These are phyloP conservation scores for Rosa hybrid DNA, from an alignment of 331 rosid genomes.

Conservation along the genomic window DNA sequence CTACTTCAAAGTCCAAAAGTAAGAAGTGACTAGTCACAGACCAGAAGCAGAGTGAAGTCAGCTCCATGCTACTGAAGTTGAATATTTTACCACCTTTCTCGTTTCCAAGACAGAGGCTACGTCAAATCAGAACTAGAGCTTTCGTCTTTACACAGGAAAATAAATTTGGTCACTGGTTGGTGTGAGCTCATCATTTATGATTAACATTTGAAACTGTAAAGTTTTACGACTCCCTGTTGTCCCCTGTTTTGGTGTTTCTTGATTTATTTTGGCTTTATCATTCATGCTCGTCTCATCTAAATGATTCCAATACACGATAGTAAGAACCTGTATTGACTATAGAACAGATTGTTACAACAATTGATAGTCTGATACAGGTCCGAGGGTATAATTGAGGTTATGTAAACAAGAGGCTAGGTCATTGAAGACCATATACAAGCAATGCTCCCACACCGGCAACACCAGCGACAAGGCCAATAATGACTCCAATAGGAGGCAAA, in stretches of 20 bases:
- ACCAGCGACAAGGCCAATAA: slow-evolving; percentile 80
- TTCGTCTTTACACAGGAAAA: neutral
- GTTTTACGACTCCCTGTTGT: too few relatives aligned
- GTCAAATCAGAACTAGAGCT: neutral
- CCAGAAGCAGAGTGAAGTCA: neutral
- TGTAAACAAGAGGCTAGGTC: slow-evolving; percentile 16
- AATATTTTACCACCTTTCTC: neutral
- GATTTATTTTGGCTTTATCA: neutral
- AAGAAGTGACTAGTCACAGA: neutral
- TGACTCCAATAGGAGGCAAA: slow-evolving; percentile 92
- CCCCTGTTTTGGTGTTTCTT: neutral
- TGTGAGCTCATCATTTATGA: too few relatives aligned
- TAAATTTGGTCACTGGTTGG: neutral
- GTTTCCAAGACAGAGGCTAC: neutral
- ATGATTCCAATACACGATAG: neutral
- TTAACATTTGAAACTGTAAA: too few relatives aligned
- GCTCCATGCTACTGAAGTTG: neutral
- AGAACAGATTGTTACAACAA: neutral
- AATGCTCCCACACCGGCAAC: slow-evolving; percentile 84
- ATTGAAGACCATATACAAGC: slow-evolving; percentile 97
- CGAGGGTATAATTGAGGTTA: neutral
- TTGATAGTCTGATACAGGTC: neutral
- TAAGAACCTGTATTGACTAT: neutral
- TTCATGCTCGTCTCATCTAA: neutral
- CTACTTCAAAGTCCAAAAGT: neutral